phyloP scores from a whole-genome alignment of 1,284 basidiomycete genomes.

The Moniliophthora roreri region DNA sequence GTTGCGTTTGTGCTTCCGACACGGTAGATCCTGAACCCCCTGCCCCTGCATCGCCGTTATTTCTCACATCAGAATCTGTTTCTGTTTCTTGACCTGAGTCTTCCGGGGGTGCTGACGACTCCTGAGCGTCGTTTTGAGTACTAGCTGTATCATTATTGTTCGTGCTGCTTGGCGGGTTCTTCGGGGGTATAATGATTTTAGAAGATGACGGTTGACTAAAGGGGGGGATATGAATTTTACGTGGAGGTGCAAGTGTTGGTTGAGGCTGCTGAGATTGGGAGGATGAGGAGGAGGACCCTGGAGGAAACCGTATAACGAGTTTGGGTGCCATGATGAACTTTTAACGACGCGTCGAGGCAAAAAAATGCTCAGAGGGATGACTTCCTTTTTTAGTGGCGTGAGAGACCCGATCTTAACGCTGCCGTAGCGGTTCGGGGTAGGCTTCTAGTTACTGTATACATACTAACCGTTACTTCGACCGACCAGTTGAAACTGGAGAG shows the following conservation, averaged over 20 bases:
- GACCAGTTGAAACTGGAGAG: too few species aligned
- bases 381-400: too few species aligned
- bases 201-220: background rate
- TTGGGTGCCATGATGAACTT: constrained; percentile 10
- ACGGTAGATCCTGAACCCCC: background rate
- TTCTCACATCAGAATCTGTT: constrained; percentile 3
- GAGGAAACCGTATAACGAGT: constrained; percentile 11
- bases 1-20: background rate
- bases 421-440: too few species aligned
- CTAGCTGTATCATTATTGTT: background rate
- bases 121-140: background rate
- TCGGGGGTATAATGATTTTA: constrained; percentile 1
- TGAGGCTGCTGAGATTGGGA: background rate
- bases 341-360: too few species aligned
- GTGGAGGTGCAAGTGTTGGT: background rate
- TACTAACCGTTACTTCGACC: too few species aligned
- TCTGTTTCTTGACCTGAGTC: constrained; percentile 7
- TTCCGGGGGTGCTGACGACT: background rate
- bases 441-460: too few species aligned
- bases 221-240: background rate
- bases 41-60: constrained; percentile 5
- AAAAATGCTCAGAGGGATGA: too few species aligned
- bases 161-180: constrained; percentile 1
- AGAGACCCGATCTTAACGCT: too few species aligned
- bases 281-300: background rate